Conservation (phyloP, 805 yeast species). For the Isabelozyma gotoi region DNA sequence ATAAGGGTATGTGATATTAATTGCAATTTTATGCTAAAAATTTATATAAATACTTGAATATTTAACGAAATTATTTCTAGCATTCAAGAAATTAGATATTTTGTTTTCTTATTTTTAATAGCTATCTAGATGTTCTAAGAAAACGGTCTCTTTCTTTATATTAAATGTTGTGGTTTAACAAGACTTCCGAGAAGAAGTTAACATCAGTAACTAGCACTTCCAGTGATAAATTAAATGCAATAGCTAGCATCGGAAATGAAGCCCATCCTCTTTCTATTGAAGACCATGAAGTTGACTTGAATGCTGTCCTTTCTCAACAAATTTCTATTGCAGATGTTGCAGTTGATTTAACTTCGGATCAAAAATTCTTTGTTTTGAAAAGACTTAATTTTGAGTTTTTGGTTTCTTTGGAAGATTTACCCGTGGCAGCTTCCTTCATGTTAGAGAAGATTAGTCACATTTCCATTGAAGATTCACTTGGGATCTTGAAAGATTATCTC, state of each 20-base stretch:
- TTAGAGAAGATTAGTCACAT: slow-evolving; percentile 33
- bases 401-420: slow-evolving; percentile 29
- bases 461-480: slow-evolving; percentile 37
- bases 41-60: not conserved
- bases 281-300: slow-evolving; percentile 11
- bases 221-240: not conserved
- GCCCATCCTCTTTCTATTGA: not conserved
- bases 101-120: too few relatives aligned
- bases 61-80: too few relatives aligned
- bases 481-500: slow-evolving; percentile 37
- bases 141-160: not conserved
- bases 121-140: too few relatives aligned
- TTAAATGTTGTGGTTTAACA: not conserved
- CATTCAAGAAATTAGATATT: too few relatives aligned
- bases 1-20: too few relatives aligned
- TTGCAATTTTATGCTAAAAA: too few relatives aligned
- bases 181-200: not conserved
- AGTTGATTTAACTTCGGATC: slow-evolving; percentile 18
- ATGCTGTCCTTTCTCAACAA: slow-evolving; percentile 22
- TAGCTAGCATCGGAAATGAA: not conserved
- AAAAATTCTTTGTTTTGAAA: slow-evolving; percentile 26
- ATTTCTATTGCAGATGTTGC: slow-evolving; percentile 23
- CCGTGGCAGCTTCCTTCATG: slow-evolving; percentile 27
- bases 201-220: too few relatives aligned
- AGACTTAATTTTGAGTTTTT: slow-evolving; percentile 25